Conservation (phyloP, 179 eudicot species). For the Drosera spatulata region DNA sequence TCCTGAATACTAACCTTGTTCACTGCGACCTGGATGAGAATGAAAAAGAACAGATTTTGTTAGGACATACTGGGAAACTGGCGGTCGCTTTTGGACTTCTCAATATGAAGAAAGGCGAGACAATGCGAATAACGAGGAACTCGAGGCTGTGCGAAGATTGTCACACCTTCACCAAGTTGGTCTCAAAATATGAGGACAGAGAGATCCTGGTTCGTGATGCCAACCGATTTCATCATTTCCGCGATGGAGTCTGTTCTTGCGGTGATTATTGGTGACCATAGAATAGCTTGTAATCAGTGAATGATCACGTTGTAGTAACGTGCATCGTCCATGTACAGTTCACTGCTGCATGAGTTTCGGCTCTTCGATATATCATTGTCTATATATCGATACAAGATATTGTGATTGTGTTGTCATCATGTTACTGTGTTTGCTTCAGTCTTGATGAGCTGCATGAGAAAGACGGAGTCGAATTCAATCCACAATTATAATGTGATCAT, state of each 20-base stretch:
- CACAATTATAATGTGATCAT: no score
- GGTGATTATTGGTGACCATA: slow-evolving; percentile 67
- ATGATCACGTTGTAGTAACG: no score
- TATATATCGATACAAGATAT: no score
- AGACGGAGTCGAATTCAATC: no score
- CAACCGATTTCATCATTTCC: slow-evolving; percentile 81
- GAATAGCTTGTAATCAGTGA: no score
- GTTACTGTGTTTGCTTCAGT: no score
- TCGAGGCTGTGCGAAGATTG: slow-evolving; percentile 92
- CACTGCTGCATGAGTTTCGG: no score
- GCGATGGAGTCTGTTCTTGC: slow-evolving; percentile 87
- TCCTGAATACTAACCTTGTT: slow-evolving; percentile 47
- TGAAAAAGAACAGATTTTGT: slow-evolving; percentile 64
- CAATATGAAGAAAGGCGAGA: slow-evolving; percentile 51
- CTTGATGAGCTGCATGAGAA: no score
- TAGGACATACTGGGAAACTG: slow-evolving; percentile 92
- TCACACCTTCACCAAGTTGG: slow-evolving; percentile 73
- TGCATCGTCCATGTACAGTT: no score
- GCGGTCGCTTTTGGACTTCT: slow-evolving; percentile 90
- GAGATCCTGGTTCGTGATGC: slow-evolving; percentile 88
- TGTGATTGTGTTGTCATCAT: no score
- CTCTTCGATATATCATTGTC: no score
- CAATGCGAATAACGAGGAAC: slow-evolving; percentile 81
- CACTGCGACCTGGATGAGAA: slow-evolving; percentile 62
- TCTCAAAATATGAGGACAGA: slow-evolving; percentile 57